These are phyloP conservation scores for Dryadomyces sulphureus DNA, from an alignment of 2,329 filamentous ascomycete genomes.

Conservation along the genomic window DNA sequence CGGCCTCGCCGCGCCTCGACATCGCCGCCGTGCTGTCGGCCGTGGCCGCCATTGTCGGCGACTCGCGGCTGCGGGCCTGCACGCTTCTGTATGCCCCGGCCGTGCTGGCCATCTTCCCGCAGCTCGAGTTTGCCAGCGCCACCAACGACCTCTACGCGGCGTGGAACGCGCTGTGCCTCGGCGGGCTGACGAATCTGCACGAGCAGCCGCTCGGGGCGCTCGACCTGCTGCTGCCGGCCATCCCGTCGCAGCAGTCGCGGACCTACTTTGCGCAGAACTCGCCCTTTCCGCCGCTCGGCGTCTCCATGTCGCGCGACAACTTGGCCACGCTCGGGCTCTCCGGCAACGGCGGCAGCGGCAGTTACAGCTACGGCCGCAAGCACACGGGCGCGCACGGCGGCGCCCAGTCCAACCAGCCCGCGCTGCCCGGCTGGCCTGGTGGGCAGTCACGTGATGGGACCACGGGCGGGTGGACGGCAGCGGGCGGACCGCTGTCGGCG, in stretches of 20 bases:
- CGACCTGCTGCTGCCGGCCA: slow-evolving; percentile 48
- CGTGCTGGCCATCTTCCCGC: slow-evolving; percentile 54
- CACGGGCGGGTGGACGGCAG: slow-evolving; percentile 13
- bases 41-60: slow-evolving; percentile 58
- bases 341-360: slow-evolving; percentile 2
- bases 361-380: slow-evolving; percentile 13
- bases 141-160: slow-evolving; percentile 31
- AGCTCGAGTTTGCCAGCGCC: slow-evolving; percentile 33
- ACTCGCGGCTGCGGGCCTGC: slow-evolving; percentile 65
- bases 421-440: slow-evolving; percentile 5
- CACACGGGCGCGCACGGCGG: slow-evolving; percentile 4
- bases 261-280: slow-evolving; percentile 19
- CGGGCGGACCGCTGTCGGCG: neutral
- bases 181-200: slow-evolving; percentile 30
- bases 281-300: slow-evolving; percentile 39
- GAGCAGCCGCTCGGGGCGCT: slow-evolving; percentile 38
- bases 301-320: slow-evolving; percentile 24
- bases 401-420: slow-evolving; percentile 12
- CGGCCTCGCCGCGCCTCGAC: slow-evolving; percentile 42
- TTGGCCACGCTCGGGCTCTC: slow-evolving; percentile 9
- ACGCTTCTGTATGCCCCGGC: slow-evolving; percentile 55
- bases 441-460: neutral
- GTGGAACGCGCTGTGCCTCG: slow-evolving; percentile 38
- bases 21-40: slow-evolving; percentile 63
- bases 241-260: slow-evolving; percentile 27